Conservation (phyloP, 208 protist genomes). For the Leishmania tarentolae region DNA sequence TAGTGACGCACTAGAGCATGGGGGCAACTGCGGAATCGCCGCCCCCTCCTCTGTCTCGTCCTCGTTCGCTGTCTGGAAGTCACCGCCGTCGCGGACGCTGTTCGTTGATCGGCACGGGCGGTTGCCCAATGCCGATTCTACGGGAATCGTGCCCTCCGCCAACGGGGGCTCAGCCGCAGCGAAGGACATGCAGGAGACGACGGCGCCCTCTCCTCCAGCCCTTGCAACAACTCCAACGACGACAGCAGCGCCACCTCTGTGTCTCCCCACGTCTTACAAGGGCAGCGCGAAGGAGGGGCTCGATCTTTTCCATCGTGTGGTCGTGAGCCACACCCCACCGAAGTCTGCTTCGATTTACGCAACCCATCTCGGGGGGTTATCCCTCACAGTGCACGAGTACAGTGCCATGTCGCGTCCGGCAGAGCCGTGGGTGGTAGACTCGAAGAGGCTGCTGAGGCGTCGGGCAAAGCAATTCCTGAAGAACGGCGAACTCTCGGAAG, state of each 20-base stretch:
- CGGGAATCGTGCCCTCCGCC: background rate
- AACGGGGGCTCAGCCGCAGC: background rate
- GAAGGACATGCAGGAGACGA: background rate
- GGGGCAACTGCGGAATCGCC: background rate
- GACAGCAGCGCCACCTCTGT: background rate
- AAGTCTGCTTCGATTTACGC: conserved; percentile 64
- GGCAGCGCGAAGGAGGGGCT: conserved; percentile 61
- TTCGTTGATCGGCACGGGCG: conserved; percentile 37
- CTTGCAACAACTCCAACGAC: background rate
- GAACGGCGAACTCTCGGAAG: conserved; percentile 49
- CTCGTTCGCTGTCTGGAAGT: conserved; percentile 22
- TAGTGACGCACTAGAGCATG: conserved; percentile 9
- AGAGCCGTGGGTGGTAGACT: conserved; percentile 49
- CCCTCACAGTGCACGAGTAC: conserved; percentile 77
- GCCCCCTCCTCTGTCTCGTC: conserved; percentile 5
- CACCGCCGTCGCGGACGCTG: conserved; percentile 19
- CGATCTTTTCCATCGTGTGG: conserved; percentile 68
- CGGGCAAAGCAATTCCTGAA: conserved; percentile 46
- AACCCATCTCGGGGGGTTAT: conserved; percentile 66
- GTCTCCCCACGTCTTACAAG: conserved; percentile 13
- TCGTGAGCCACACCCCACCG: conserved; percentile 56
- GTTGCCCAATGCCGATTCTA: conserved; percentile 8
- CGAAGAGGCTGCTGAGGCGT: conserved; percentile 27
- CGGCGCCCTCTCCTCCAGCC: background rate
- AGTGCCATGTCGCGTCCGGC: conserved; percentile 65